phyloP scores from a whole-genome alignment of 2,329 filamentous ascomycete species.

The Sporothrix inflata region DNA sequence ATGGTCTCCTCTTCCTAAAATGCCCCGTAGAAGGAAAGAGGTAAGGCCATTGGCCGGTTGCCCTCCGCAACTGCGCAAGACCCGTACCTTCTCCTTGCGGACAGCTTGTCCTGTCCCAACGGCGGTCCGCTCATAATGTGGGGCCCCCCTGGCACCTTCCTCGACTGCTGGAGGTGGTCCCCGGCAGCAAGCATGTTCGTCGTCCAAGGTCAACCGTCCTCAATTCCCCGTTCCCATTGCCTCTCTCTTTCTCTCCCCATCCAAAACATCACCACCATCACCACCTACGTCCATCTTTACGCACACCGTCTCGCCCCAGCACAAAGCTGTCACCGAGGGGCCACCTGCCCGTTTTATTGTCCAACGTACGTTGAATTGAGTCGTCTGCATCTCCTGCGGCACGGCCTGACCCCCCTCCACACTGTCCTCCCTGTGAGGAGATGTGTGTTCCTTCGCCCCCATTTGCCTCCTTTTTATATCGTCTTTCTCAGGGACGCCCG shows the following conservation, averaged over 20 bases:
- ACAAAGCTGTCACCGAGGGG: conserved; percentile 18
- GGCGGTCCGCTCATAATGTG: conserved; percentile 16
- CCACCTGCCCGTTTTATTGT: conserved; percentile 16
- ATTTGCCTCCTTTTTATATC: background rate
- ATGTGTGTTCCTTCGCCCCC: background rate
- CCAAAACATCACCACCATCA: conserved; percentile 22
- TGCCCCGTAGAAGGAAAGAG: background rate
- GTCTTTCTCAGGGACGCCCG: background rate
- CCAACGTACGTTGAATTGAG: conserved; percentile 23
- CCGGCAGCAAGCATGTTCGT: conserved; percentile 12
- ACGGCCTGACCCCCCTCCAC: background rate
- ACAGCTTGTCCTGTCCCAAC: conserved; percentile 28
- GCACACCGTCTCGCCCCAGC: background rate
- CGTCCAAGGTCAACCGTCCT: background rate
- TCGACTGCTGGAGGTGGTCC: background rate
- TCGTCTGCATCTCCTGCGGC: background rate
- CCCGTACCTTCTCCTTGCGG: conserved; percentile 19
- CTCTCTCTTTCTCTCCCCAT: conserved; percentile 18
- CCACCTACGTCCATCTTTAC: conserved; percentile 17
- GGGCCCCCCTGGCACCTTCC: conserved; percentile 25
- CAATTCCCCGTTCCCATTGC: conserved; percentile 21
- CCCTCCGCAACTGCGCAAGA: conserved; percentile 23
- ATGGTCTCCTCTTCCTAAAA: background rate
- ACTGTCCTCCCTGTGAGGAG: background rate
- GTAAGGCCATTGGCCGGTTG: conserved; percentile 19